Evolutionary conservation across 2,329 filamentous ascomycete species (phyloP).

Genomic region (Botryotinia calthae): DNA sequence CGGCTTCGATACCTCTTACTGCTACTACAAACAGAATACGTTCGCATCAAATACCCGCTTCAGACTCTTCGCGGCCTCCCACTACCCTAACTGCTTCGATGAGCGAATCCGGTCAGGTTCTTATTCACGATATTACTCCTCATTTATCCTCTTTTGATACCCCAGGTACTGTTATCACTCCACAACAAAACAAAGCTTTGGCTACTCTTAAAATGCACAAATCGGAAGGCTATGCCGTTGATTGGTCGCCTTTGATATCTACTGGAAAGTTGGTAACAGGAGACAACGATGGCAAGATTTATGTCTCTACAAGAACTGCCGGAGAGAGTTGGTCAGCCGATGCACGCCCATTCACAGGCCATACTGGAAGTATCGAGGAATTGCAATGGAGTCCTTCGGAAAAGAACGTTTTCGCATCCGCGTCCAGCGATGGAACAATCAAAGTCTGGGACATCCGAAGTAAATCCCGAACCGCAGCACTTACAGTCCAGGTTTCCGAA

Average conservation of each 20-base stretch:
- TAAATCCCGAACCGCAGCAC: slow-evolving; percentile 83
- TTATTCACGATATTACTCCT: slow-evolving; percentile 91
- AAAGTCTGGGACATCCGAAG: slow-evolving; percentile 94
- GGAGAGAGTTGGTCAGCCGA: slow-evolving; percentile 89
- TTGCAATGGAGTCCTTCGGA: slow-evolving; percentile 96
- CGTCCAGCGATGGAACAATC: slow-evolving; percentile 88
- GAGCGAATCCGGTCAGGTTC: slow-evolving; percentile 83
- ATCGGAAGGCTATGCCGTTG: slow-evolving; percentile 90
- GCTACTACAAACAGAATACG: slow-evolving; percentile 95
- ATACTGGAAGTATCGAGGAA: slow-evolving; percentile 85
- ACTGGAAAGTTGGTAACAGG: slow-evolving; percentile 86
- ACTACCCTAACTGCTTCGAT: slow-evolving; percentile 86
- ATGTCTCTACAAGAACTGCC: slow-evolving; percentile 79
- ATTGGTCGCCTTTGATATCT: slow-evolving; percentile 84
- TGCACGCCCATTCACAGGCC: slow-evolving; percentile 76
- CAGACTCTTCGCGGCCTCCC: slow-evolving; percentile 67
- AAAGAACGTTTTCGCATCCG: slow-evolving; percentile 89
- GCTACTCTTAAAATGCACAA: slow-evolving; percentile 89
- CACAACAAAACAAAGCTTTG: slow-evolving; percentile 83
- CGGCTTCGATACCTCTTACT: slow-evolving; percentile 78
- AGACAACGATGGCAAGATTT: slow-evolving; percentile 88
- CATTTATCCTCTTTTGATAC: slow-evolving; percentile 87
- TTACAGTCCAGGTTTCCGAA: slow-evolving; percentile 79
- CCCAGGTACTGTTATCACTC: slow-evolving; percentile 75
- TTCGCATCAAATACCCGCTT: slow-evolving; percentile 72